Percentiles rank a stretch among this genome's conserved stretches.
phyloP scores from a whole-genome alignment of 2,329 filamentous ascomycete species.

The Fusarium goolgardi region DNA sequence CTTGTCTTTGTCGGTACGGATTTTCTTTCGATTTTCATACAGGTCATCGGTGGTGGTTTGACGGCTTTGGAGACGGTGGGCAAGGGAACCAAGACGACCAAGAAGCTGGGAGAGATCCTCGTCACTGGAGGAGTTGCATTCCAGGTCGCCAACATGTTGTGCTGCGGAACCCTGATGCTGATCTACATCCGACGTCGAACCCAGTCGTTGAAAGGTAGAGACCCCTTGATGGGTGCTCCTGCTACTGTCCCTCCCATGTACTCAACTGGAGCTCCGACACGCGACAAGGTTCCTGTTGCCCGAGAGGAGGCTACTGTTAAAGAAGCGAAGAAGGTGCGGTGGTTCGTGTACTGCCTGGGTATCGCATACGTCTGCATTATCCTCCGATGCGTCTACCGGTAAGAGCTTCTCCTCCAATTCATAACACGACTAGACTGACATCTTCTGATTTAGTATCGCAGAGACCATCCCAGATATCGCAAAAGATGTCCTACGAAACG shows the following conservation, averaged over 20 bases:
- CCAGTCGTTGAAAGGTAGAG: slow-evolving; percentile 6
- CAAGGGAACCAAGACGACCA: slow-evolving; percentile 15
- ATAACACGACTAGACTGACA: not conserved
- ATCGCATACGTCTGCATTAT: slow-evolving; percentile 33
- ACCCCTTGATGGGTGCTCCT: not conserved
- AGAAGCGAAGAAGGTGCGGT: slow-evolving; percentile 17
- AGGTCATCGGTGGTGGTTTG: slow-evolving; percentile 38
- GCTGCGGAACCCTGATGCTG: slow-evolving; percentile 37
- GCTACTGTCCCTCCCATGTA: not conserved
- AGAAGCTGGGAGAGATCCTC: slow-evolving; percentile 31
- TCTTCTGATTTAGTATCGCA: slow-evolving; percentile 10
- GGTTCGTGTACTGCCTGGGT: slow-evolving; percentile 32
- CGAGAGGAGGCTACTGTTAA: slow-evolving; percentile 23
- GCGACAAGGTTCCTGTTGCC: slow-evolving; percentile 18
- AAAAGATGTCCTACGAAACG: slow-evolving; percentile 28
- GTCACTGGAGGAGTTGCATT: slow-evolving; percentile 45
- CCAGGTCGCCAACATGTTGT: slow-evolving; percentile 46
- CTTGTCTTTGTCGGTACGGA: slow-evolving; percentile 64
- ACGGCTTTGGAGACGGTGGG: slow-evolving; percentile 22
- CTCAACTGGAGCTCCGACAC: not conserved
- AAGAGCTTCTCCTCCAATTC: not conserved
- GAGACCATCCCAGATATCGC: slow-evolving; percentile 29
- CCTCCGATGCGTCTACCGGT: slow-evolving; percentile 36
- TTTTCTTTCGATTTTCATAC: slow-evolving; percentile 53
- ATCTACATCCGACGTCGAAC: slow-evolving; percentile 27